These are phyloP conservation scores for Backusella westeae DNA, from an alignment of 192 early-diverging fungal genomes.

Conservation along the genomic window DNA sequence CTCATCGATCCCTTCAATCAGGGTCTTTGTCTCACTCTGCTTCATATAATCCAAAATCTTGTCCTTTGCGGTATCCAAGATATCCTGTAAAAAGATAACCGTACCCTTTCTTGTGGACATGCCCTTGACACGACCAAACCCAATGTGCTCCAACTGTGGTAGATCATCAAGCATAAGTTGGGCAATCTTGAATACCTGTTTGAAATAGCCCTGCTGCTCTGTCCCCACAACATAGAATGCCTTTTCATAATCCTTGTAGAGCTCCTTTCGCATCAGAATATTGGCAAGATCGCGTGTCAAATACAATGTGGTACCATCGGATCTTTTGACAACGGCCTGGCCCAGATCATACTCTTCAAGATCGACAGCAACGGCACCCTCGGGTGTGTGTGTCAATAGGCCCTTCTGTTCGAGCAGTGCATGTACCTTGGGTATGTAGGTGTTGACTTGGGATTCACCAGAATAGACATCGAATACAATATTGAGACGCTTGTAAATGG, in stretches of 20 bases:
- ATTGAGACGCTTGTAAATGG: conserved; percentile 78
- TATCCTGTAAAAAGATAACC: conserved; percentile 90
- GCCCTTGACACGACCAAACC: conserved; percentile 86
- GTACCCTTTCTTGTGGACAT: conserved; percentile 94
- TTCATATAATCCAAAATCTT: conserved; percentile 79
- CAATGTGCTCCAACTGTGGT: conserved; percentile 73
- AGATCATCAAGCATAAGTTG: conserved; percentile 46
- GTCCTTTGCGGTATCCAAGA: conserved; percentile 79
- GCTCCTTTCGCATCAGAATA: conserved; percentile 70
- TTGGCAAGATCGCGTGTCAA: conserved; percentile 91
- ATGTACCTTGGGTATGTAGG: conserved; percentile 63
- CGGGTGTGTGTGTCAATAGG: conserved; percentile 57
- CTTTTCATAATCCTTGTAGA: conserved; percentile 69
- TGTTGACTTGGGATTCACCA: conserved; percentile 82
- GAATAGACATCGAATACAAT: conserved; percentile 88
- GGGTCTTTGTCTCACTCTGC: conserved; percentile 13
- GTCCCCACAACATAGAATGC: conserved; percentile 86
- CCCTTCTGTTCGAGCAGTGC: conserved; percentile 61
- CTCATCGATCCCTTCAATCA: conserved; percentile 45
- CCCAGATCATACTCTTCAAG: conserved; percentile 74
- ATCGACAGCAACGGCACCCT: conserved; percentile 81
- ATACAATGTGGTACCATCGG: conserved; percentile 87
- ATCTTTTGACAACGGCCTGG: conserved; percentile 67
- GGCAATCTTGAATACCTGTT: conserved; percentile 87
- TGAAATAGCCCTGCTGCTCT: conserved; percentile 83